A percentile compares a stretch with the other conserved stretches of the same genome.
phyloP scores from a whole-genome alignment of 768 basidiomycete species.

The Termitomyces sp. region DNA sequence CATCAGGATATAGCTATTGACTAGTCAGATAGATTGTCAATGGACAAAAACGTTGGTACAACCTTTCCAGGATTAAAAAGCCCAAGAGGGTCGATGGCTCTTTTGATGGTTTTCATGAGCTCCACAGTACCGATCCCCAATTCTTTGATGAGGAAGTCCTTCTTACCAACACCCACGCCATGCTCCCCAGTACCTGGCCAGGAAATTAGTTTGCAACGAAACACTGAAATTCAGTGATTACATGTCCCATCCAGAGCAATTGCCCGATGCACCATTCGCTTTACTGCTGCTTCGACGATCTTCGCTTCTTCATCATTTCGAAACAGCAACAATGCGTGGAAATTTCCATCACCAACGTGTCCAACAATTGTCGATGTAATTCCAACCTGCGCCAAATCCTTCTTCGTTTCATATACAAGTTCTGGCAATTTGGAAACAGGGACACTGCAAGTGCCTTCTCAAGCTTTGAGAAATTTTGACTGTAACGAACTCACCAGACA shows the following conservation, averaged over 20 bases:
- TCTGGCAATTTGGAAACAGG: constrained; percentile 64
- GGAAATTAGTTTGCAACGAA: not conserved
- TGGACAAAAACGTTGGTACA: not conserved
- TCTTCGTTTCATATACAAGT: constrained; percentile 65
- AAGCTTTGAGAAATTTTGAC: not conserved
- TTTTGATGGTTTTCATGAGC: constrained; percentile 82
- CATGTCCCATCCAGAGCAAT: constrained; percentile 74
- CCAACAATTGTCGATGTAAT: constrained; percentile 67
- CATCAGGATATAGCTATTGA: constrained; percentile 18
- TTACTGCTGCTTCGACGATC: constrained; percentile 41
- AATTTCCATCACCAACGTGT: constrained; percentile 71
- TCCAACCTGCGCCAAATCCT: constrained; percentile 57
- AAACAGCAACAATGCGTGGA: constrained; percentile 53
- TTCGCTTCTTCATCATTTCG: constrained; percentile 49
- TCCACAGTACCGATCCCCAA: constrained; percentile 80
- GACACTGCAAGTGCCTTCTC: constrained; percentile 31
- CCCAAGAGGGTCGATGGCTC: constrained; percentile 66
- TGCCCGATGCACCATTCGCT: constrained; percentile 64
- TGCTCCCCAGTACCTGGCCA: constrained; percentile 73
- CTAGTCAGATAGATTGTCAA: not conserved
- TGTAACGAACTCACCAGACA: constrained; percentile 50
- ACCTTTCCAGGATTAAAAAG: constrained; percentile 88
- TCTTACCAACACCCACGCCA: constrained; percentile 85
- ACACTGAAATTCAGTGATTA: constrained; percentile 23
- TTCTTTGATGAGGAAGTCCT: constrained; percentile 75